Base-by-base conservation (phyloP, 1,139 yeast genomes). In the Yamadazyma spencermartinsiae region DNA sequence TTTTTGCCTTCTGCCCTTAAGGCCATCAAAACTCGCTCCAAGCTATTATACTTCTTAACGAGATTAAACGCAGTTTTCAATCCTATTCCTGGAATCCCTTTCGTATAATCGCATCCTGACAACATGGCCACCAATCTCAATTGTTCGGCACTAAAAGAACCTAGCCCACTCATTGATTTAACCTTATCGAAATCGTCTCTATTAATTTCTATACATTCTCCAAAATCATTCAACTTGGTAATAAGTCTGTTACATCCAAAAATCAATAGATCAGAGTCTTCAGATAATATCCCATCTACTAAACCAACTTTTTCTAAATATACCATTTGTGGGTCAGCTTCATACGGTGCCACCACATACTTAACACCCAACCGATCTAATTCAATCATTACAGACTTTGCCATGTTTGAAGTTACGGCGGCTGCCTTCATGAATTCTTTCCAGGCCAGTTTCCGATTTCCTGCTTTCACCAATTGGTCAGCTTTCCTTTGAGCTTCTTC, bases 311-410 rank as follows among this genome's bases (percentile, higher is more conserved):
- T 79, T 56, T 92, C 98, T 35, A 94, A 69, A 52, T 83, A 88
- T 6, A 92, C 98, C 84, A 94, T 79, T 58, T 94, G 98, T 0
- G 98, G 86, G 58, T 94, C 99, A 0, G 98, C 98, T 63, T 94
- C 99, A 57, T 89, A 94, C 0, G 99, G 99, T 0, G 99, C 98
- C 8, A 94, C 98, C 13, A 92, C 78, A 52, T 79, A 92, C 45
- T 73, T 74, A 34, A 94, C 79, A 1, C 65, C 61, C 35, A 74
- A 68, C n/a, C 58, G 53, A 49, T 80, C 82, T 45, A 94, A 71
- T 48, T 79, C 83, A 24, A 83, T 83, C 61, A 90, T 88, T 13
- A 92, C 72, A 17, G 88, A 76, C 51, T 86, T 86, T 4, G 96
- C 97, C 94, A 94, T 89, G 46, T 79, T 80, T 1, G 96, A 90